Evolutionary conservation across 1,139 yeast genomes (phyloP).

Genomic region (Geotrichum carabidarum): DNA sequence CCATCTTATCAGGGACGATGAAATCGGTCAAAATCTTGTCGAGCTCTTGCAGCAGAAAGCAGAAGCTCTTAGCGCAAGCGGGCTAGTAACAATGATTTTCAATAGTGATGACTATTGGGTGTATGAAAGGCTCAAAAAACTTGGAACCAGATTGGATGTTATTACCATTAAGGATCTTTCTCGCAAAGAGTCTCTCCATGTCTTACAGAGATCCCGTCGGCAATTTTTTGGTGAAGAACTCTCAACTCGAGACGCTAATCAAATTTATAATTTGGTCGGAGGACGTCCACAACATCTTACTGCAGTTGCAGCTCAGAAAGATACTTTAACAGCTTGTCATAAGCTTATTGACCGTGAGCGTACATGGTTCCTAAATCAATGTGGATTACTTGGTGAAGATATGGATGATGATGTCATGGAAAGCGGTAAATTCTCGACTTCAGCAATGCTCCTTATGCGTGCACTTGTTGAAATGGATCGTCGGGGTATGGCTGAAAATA

Average conservation of each 20-base stretch:
- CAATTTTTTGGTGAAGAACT: conserved; percentile 44
- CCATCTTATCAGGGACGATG: conserved; percentile 68
- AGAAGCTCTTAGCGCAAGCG: conserved; percentile 69
- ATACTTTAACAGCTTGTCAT: conserved; percentile 62
- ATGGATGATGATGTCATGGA: conserved; percentile 94
- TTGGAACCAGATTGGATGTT: conserved; percentile 72
- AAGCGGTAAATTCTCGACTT: conserved; percentile 68
- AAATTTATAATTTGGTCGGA: conserved; percentile 67
- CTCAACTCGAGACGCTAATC: conserved; percentile 44
- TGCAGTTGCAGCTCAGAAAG: conserved; percentile 62
- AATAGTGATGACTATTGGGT: conserved; percentile 87
- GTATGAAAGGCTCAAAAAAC: conserved; percentile 65
- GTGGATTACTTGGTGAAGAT: conserved; percentile 67
- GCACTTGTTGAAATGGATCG: conserved; percentile 69
- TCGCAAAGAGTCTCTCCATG: conserved; percentile 52
- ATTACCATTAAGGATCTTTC: conserved; percentile 65
- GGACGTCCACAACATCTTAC: conserved; percentile 82
- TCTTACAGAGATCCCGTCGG: conserved; percentile 51
- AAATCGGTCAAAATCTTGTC: conserved; percentile 62
- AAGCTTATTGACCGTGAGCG: conserved; percentile 71
- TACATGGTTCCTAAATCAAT: conserved; percentile 80
- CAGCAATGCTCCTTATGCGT: conserved; percentile 71
- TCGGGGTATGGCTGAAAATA: conserved; percentile 27
- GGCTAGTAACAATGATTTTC: conserved; percentile 68
- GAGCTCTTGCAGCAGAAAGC: conserved; percentile 81